Evolutionary conservation across 305 asterid genomes (phyloP).

Genomic region (Withania somnifera): DNA sequence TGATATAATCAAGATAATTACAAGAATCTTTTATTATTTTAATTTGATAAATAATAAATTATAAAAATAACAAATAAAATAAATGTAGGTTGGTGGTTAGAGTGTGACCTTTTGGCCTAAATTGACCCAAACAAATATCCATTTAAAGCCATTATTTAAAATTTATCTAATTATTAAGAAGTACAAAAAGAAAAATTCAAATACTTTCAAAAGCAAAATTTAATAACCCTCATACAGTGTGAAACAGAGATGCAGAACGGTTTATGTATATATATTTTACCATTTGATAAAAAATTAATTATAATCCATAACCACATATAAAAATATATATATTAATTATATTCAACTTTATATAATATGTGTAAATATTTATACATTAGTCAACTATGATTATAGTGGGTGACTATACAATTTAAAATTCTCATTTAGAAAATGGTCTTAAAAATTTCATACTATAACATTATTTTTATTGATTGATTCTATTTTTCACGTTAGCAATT

Average conservation of each 20-base stretch:
- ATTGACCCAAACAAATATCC: background rate
- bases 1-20: background rate
- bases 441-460: too few species aligned
- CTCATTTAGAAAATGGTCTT: too few species aligned
- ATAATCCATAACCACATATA: too few species aligned
- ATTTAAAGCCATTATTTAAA: background rate
- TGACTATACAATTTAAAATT: too few species aligned
- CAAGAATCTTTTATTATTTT: background rate
- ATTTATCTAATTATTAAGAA: background rate
- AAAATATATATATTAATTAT: too few species aligned
- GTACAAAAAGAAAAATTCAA: background rate
- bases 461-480: too few species aligned
- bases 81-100: background rate
- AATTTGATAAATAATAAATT: background rate
- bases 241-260: background rate
- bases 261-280: too few species aligned
- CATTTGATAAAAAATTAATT: too few species aligned
- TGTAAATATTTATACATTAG: too few species aligned
- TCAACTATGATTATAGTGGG: too few species aligned
- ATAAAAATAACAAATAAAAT: background rate
- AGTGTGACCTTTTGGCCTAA: background rate
- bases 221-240: background rate
- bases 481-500: too few species aligned
- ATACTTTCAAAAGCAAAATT: background rate
- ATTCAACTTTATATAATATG: too few species aligned